These are phyloP conservation scores for Trichoderma guizhouense DNA, from an alignment of 2,329 filamentous ascomycete genomes.

Conservation along the genomic window DNA sequence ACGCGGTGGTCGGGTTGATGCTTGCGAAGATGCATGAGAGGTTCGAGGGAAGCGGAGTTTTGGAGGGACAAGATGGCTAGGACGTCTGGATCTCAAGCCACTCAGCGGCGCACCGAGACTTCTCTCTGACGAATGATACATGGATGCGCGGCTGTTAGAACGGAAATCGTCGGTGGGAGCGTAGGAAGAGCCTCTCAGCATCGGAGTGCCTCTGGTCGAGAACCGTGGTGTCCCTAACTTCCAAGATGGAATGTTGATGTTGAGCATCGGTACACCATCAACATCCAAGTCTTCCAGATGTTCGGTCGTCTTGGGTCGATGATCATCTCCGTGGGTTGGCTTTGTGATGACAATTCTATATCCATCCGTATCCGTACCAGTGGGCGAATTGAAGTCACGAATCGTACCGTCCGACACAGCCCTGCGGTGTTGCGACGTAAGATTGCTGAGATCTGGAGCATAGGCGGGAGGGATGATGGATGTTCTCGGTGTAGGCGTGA, in stretches of 20 bases:
- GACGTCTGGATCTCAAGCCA: slow-evolving; percentile 32
- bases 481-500: slow-evolving; percentile 36
- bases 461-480: slow-evolving; percentile 30
- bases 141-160: slow-evolving; percentile 55
- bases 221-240: slow-evolving; percentile 79
- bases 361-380: slow-evolving; percentile 60
- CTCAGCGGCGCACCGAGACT: slow-evolving; percentile 26
- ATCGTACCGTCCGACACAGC: slow-evolving; percentile 75
- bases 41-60: slow-evolving; percentile 31
- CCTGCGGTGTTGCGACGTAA: slow-evolving; percentile 49
- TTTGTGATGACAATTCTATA: slow-evolving; percentile 80
- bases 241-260: slow-evolving; percentile 80
- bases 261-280: slow-evolving; percentile 53
- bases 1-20: slow-evolving; percentile 41
- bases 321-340: slow-evolving; percentile 50
- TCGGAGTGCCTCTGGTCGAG: slow-evolving; percentile 69
- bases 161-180: slow-evolving; percentile 69
- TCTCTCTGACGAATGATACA: slow-evolving; percentile 38
- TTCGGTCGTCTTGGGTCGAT: slow-evolving; percentile 61
- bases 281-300: slow-evolving; percentile 54
- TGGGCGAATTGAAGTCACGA: slow-evolving; percentile 56
- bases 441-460: slow-evolving; percentile 29
- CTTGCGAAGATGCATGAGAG: slow-evolving; percentile 29
- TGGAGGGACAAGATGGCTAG: slow-evolving; percentile 38
- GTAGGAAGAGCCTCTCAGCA: slow-evolving; percentile 78